Percentiles rank a stretch among this genome's conserved stretches.
Conservation (phyloP, 1,284 basidiomycete species). For the Abortiporus biennis region DNA sequence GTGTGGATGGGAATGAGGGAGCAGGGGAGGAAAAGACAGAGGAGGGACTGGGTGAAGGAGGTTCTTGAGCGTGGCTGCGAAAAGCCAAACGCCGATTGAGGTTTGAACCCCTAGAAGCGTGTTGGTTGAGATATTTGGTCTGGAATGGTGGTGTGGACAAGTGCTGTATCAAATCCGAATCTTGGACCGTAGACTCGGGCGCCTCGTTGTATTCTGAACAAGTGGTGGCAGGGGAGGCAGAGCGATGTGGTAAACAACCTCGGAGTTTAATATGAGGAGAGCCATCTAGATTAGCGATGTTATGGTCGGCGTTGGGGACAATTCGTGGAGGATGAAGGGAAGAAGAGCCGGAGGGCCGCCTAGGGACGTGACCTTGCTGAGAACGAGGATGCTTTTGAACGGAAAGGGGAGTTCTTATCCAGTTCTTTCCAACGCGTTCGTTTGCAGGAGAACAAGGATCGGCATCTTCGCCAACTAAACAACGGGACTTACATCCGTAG, state of each 20-base stretch:
- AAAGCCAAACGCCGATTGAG: slow-evolving; percentile 15
- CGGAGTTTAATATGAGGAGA: slow-evolving; percentile 16
- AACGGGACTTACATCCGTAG: too few species aligned
- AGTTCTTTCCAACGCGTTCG: not conserved
- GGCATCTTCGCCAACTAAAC: too few species aligned
- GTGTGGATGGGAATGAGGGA: slow-evolving; percentile 5
- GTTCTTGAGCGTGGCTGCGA: slow-evolving; percentile 17
- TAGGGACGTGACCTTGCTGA: not conserved
- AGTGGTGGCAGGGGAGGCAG: slow-evolving; percentile 12
- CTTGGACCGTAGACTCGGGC: slow-evolving; percentile 16
- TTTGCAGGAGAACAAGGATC: not conserved
- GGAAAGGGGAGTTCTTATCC: not conserved
- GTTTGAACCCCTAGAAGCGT: slow-evolving; percentile 20
- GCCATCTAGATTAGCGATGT: slow-evolving; percentile 1
- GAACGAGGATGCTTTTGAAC: not conserved
- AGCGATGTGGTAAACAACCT: slow-evolving; percentile 9
- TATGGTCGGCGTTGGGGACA: too few species aligned
- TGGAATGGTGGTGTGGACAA: slow-evolving; percentile 4
- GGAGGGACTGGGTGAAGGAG: slow-evolving; percentile 16
- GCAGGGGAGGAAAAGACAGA: slow-evolving; percentile 8
- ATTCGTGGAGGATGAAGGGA: too few species aligned
- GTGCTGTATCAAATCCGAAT: slow-evolving; percentile 16
- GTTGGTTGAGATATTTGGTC: not conserved
- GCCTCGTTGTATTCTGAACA: slow-evolving; percentile 19
- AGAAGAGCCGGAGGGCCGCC: not conserved